Evolutionary conservation across 177 flowering plant genomes (phyloP), one percentile per base, ranked within the genome.

Genomic region (Telopea speciosissima): DNA sequence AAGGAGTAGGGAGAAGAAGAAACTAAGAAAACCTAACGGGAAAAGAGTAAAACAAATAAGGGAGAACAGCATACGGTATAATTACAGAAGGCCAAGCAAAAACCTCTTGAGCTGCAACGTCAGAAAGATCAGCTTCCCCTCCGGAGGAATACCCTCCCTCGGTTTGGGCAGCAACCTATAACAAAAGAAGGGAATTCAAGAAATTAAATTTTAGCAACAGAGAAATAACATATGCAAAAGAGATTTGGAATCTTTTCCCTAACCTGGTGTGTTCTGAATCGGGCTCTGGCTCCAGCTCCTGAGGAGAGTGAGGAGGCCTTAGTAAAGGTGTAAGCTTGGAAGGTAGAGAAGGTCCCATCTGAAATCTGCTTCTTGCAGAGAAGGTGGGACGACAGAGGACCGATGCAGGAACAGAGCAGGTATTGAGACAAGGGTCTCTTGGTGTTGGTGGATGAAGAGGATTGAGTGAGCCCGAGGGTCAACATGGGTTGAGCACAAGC

Each of bases 51-150:
- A 36, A 36, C 40, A 36, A 36, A 36, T 36, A 62, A 40, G n/a
- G 49, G 42, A 63, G 0, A 36, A 42, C 16, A 56, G 78, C 89
- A 56, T 79, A 90, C 94, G 94, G 96, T 0, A 89, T 33, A 78
- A 90, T 79, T 45, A 88, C 87, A 68, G 97, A 92, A 76, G 88
- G 65, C 96, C 91, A 88, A 73, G 88, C 60, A 76, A 92, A 90
- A 9, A 24, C 81, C 75, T 90, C 97, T 65, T 85, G 74, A 23
- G 65, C 19, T 24, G 77, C 26, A 19, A 77, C 79, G 7, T 83
- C 86, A 67, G 86, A 65, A 73, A 22, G 71, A 42, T 68, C 73
- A n/a, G 74, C 73, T 69, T 74, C 87, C 67, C 74, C 85, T 25
- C 78, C 85, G 1, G 84, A 67, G 65, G 81, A 56, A 64, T 67